These are phyloP conservation scores for Trypanosoma brucei DNA, from an alignment of 208 protist genomes.

Conservation along the genomic window DNA sequence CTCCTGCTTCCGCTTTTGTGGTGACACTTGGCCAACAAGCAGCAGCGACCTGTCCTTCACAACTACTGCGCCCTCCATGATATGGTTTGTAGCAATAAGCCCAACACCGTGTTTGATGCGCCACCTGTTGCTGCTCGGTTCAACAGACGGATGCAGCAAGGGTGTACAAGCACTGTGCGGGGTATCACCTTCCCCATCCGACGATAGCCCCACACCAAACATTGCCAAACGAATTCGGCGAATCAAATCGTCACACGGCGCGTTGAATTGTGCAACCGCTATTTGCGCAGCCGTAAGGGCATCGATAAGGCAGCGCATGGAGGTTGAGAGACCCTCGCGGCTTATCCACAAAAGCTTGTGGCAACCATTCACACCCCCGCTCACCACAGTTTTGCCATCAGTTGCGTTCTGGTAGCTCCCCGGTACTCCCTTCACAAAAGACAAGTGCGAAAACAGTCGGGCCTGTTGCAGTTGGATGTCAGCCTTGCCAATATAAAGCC, in stretches of 20 bases:
- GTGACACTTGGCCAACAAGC: neutral
- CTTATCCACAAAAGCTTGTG: conserved; percentile 15
- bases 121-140: conserved; percentile 25
- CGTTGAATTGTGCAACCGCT: conserved; percentile 16
- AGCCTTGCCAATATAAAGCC: conserved; percentile 9
- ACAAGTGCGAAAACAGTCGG: conserved; percentile 3
- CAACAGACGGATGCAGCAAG: conserved; percentile 27
- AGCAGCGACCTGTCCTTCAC: conserved; percentile 25
- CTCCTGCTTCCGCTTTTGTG: neutral
- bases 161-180: neutral
- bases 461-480: conserved; percentile 10
- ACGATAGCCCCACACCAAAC: conserved; percentile 10
- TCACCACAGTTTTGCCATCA: neutral
- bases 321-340: conserved; percentile 6
- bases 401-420: neutral
- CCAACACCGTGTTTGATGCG: conserved; percentile 34
- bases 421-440: conserved; percentile 5
- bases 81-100: conserved; percentile 24
- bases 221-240: conserved; percentile 13
- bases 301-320: conserved; percentile 11
- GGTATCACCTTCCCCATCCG: neutral
- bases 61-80: conserved; percentile 40
- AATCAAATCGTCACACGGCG: conserved; percentile 10
- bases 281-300: conserved; percentile 15
- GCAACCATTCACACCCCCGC: neutral